Conservation (phyloP, 2,329 filamentous ascomycete genomes). For the Orbilia oligospora region DNA sequence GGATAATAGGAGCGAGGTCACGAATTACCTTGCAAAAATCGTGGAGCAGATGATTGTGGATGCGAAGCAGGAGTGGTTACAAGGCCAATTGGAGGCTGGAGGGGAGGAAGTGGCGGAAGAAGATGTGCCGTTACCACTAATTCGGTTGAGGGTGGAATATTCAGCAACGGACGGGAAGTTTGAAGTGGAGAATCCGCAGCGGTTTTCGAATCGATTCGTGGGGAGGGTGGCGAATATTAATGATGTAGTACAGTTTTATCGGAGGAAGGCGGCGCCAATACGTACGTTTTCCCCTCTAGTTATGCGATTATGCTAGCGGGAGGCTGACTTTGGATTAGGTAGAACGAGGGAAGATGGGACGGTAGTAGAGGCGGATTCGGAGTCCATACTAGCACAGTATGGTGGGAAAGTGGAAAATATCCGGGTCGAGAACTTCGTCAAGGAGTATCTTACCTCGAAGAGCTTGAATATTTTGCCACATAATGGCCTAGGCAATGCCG, state of each 20-base stretch:
- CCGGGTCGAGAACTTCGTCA: slow-evolving; percentile 89
- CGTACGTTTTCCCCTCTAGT: slow-evolving; percentile 65
- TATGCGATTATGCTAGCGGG: slow-evolving; percentile 49
- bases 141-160: slow-evolving; percentile 92
- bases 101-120: slow-evolving; percentile 72
- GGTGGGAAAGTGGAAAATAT: slow-evolving; percentile 77
- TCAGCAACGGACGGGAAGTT: slow-evolving; percentile 86
- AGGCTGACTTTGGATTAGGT: slow-evolving; percentile 24
- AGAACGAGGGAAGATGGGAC: slow-evolving; percentile 69
- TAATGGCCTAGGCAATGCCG: slow-evolving; percentile 91
- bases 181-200: slow-evolving; percentile 93
- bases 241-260: slow-evolving; percentile 92
- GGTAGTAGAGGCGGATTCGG: slow-evolving; percentile 74
- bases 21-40: slow-evolving; percentile 79
- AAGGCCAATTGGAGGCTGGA: slow-evolving; percentile 76
- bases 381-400: slow-evolving; percentile 73
- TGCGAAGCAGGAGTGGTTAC: slow-evolving; percentile 84
- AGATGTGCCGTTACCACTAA: slow-evolving; percentile 82
- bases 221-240: slow-evolving; percentile 93
- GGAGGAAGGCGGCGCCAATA: slow-evolving; percentile 79
- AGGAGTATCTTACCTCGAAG: slow-evolving; percentile 87
- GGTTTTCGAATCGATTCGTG: slow-evolving; percentile 92
- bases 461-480: slow-evolving; percentile 93
- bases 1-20: slow-evolving; percentile 86
- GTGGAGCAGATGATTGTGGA: slow-evolving; percentile 90